Percentiles rank a stretch among this genome's conserved stretches.
Conservation (phyloP, 768 basidiomycete species). For the Suillus hirtellus region DNA sequence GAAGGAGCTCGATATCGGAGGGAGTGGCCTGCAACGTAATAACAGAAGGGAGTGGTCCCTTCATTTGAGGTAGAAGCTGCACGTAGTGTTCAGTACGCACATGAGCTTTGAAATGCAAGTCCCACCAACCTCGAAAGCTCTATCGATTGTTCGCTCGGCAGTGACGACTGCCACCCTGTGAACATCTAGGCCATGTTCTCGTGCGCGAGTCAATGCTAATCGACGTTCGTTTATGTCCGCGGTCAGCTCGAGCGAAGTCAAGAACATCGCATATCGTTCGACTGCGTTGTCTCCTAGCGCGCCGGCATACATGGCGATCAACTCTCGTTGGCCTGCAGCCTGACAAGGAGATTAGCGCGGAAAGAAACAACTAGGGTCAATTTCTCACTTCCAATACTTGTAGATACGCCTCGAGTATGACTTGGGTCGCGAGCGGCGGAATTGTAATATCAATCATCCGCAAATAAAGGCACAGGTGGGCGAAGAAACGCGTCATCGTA, state of each 20-base stretch:
- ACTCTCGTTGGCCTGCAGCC: slow-evolving; percentile 75
- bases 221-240: slow-evolving; percentile 65
- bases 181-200: slow-evolving; percentile 83
- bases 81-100: neutral
- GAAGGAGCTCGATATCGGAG: slow-evolving; percentile 56
- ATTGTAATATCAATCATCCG: slow-evolving; percentile 70
- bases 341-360: slow-evolving; percentile 25
- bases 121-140: slow-evolving; percentile 57
- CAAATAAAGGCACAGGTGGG: slow-evolving; percentile 69
- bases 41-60: slow-evolving; percentile 62
- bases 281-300: slow-evolving; percentile 89
- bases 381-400: slow-evolving; percentile 75
- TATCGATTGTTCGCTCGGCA: slow-evolving; percentile 76
- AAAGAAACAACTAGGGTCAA: neutral
- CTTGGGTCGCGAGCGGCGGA: slow-evolving; percentile 73
- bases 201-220: slow-evolving; percentile 70
- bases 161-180: slow-evolving; percentile 76
- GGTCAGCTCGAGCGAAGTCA: slow-evolving; percentile 71
- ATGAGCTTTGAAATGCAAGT: slow-evolving; percentile 6
- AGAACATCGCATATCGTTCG: slow-evolving; percentile 88
- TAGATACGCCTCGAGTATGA: slow-evolving; percentile 87
- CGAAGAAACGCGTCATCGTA: slow-evolving; percentile 84
- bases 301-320: slow-evolving; percentile 93
- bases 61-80: slow-evolving; percentile 38
- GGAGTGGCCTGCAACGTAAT: slow-evolving; percentile 56